Percentiles rank a stretch among this genome's conserved stretches.
Conservation (phyloP, 441 rosid species). For the Sinapis alba region DNA sequence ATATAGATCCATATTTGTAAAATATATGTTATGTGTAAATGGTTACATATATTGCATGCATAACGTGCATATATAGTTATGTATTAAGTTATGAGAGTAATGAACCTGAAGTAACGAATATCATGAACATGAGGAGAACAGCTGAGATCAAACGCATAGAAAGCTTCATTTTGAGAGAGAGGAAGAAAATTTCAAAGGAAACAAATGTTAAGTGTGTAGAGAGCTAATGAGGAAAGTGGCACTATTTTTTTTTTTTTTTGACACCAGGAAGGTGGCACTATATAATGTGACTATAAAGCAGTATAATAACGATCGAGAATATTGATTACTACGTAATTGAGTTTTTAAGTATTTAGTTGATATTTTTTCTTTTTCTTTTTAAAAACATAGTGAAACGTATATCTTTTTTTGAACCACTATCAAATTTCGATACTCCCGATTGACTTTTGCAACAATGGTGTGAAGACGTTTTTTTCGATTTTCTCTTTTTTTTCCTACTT, state of each 20-base stretch:
- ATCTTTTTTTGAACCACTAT: not conserved
- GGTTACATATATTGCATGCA: too few species aligned
- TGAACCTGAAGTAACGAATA: constrained; percentile 33
- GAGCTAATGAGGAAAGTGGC: not conserved
- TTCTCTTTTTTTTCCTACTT: not conserved
- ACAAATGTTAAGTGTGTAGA: not conserved
- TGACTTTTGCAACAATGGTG: too few species aligned
- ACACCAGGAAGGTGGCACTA: not conserved
- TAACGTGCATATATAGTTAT: too few species aligned
- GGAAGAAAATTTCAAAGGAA: not conserved
- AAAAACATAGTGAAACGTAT: too few species aligned
- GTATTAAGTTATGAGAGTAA: not conserved
- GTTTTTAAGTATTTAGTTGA: too few species aligned
- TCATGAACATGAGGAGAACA: constrained; percentile 28
- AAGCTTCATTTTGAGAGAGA: constrained; percentile 31
- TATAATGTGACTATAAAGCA: constrained; percentile 12
- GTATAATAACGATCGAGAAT: not conserved
- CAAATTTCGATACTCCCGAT: not conserved
- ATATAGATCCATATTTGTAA: too few species aligned
- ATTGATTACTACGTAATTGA: too few species aligned
- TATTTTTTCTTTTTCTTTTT: too few species aligned
- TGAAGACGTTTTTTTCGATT: not conserved
- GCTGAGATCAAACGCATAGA: constrained; percentile 32
- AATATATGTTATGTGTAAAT: too few species aligned
- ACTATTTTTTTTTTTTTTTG: too few species aligned